Evolutionary conservation across 1,139 yeast genomes (phyloP), one percentile per base, ranked within the genome.

Genomic region (Komagataea norvegica): DNA sequence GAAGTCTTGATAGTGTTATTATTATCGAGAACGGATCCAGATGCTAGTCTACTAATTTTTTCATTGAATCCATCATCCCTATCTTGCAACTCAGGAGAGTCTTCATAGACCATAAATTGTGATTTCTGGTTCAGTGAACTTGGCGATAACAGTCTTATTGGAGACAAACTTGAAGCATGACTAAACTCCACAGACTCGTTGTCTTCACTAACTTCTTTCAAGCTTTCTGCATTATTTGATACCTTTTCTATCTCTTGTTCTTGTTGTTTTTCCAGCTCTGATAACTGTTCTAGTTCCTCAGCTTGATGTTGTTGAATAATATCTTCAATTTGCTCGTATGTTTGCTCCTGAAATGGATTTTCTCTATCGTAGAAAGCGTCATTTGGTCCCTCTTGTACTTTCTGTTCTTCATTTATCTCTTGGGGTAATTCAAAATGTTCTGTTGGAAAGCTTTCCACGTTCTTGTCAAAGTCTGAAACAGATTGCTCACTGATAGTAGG

Each of bases 71-170:
- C 27, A 13, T 32, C 18, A 18, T 26, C 37, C 11, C 19, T 25
- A 20, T 42, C 41, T 13, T n/a, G n/a, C n/a, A n/a, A n/a, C n/a
- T 53, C 54, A 28, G 57, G 59, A 1, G 47, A 43, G 26, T 52
- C 56, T 30, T 44, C 48, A 30, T 45, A 52, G 1, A 52, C 55
- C 2, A 34, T 31, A 31, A 52, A 45, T 22, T 37, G 40, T 8
- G 26, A 20, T 28, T 36, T 41, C 20, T 38, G 38, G 21, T 43
- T 44, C 25, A 36, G 25, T 16, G 30, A 26, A 21, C 29, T 35
- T 28, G 52, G 48, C 4, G 54, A 46, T 2, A 48, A 37, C 8
- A 48, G 27, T 25, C 41, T 47, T 9, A 52, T 48, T 19, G 55
- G 56, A 3, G 56, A 50, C 24, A 51, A 35, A 29, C 38, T 48